A percentile compares a stretch with the other conserved stretches of the same genome.
Evolutionary conservation across 2,329 filamentous ascomycete genomes (phyloP).

Genomic region (Cryphonectria radicalis): DNA sequence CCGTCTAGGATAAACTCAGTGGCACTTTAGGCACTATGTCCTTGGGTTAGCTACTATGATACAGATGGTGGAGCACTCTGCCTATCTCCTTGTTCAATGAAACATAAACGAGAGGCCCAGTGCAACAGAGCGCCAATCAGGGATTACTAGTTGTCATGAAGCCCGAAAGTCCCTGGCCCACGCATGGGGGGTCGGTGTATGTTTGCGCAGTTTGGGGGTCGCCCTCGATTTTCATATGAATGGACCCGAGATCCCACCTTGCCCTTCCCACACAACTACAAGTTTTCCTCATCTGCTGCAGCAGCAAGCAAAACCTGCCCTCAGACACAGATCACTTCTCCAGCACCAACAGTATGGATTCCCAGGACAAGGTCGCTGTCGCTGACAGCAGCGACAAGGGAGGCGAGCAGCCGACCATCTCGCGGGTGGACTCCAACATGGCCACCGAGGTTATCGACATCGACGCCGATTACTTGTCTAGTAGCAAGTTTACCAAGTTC

Average conservation of each 20-base stretch:
- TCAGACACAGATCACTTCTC: background rate
- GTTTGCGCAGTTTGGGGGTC: background rate
- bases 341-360: background rate
- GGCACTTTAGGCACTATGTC: background rate
- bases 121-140: slow-evolving; percentile 1
- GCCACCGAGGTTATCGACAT: slow-evolving; percentile 26
- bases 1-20: background rate
- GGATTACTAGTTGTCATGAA: background rate
- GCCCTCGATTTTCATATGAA: background rate
- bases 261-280: background rate
- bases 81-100: slow-evolving; percentile 2
- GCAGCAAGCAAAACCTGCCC: background rate
- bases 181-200: background rate
- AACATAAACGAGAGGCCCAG: background rate
- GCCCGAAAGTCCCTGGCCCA: background rate
- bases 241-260: background rate
- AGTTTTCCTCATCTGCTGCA: background rate
- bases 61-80: slow-evolving; percentile 8
- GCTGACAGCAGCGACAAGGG: slow-evolving; percentile 8
- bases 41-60: background rate
- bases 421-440: slow-evolving; percentile 18
- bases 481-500: slow-evolving; percentile 18
- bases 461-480: slow-evolving; percentile 25
- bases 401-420: slow-evolving; percentile 3
- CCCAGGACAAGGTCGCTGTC: slow-evolving; percentile 10